phyloP scores from a whole-genome alignment of 805 yeast species.

The Myxozyma kluyveri region DNA sequence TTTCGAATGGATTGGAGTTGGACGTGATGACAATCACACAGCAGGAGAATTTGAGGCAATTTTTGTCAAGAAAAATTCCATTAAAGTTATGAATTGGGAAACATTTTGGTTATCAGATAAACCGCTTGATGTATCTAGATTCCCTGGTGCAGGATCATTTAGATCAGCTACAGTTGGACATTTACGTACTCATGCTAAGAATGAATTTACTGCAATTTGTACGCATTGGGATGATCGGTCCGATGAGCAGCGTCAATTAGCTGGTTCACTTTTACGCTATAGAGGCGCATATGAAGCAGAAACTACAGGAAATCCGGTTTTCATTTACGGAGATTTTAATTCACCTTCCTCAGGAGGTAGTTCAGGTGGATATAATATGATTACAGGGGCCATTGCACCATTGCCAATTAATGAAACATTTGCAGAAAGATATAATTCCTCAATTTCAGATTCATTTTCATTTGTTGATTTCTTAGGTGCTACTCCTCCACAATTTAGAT shows the following conservation, averaged over 20 bases:
- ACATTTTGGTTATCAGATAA: constrained; percentile 13
- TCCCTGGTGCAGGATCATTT: constrained; percentile 16
- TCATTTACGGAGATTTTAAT: constrained; percentile 17
- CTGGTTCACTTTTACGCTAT: constrained; percentile 13
- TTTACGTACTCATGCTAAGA: background rate
- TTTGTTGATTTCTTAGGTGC: constrained; percentile 6
- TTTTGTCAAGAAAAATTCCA: background rate
- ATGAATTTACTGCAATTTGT: constrained; percentile 10
- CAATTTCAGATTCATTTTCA: constrained; percentile 1
- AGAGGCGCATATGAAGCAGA: constrained; percentile 17
- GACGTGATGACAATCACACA: constrained; percentile 7
- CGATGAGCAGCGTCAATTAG: constrained; percentile 13
- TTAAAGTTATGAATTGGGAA: constrained; percentile 4
- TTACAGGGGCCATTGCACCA: constrained; percentile 8
- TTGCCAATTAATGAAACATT: constrained; percentile 12
- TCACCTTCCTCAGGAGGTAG: constrained; percentile 10
- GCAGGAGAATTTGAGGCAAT: constrained; percentile 13
- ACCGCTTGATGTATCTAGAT: constrained; percentile 13
- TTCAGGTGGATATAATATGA: constrained; percentile 14
- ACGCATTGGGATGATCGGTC: constrained; percentile 22
- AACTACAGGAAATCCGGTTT: constrained; percentile 4
- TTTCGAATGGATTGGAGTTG: constrained; percentile 11
- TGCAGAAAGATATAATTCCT: constrained; percentile 6
- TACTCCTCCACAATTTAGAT: constrained; percentile 5
- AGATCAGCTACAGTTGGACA: constrained; percentile 11